Percentiles rank a stretch among this genome's conserved stretches.
These are phyloP conservation scores for Ogataea wickerhamii DNA, from an alignment of 805 yeast species.

Conservation along the genomic window DNA sequence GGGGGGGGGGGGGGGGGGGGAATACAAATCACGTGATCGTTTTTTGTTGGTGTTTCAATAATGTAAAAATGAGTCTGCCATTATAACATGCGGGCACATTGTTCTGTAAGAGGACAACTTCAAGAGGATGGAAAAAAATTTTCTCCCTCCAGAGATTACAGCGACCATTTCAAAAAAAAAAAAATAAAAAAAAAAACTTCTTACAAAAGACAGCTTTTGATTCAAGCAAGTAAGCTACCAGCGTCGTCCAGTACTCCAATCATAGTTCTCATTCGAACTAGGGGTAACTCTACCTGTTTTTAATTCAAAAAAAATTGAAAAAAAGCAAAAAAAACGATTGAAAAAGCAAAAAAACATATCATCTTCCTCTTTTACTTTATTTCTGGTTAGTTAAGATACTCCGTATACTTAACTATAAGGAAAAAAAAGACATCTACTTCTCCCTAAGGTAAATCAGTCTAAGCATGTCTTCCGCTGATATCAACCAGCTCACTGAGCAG, in stretches of 20 bases:
- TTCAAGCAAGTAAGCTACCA: not conserved
- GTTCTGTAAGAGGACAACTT: too few species aligned
- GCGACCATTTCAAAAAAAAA: not conserved
- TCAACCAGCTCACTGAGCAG: conserved; percentile 33
- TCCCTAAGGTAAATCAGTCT: conserved; percentile 6
- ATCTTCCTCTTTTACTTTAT: conserved; percentile 4
- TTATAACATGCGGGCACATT: too few species aligned
- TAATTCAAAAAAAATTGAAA: conserved; percentile 16
- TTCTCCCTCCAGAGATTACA: not conserved
- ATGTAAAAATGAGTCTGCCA: too few species aligned
- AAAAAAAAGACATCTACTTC: conserved; percentile 5
- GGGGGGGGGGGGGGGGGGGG: too few species aligned
- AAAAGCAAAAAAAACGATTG: conserved; percentile 14
- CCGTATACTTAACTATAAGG: not conserved
- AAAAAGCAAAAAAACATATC: conserved; percentile 19
- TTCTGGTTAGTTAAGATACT: conserved; percentile 12
- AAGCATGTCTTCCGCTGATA: conserved; percentile 33
- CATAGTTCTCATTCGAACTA: conserved; percentile 1
- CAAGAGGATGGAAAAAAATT: not conserved
- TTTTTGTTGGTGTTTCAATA: too few species aligned
- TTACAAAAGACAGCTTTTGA: not conserved
- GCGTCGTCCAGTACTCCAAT: conserved; percentile 1
- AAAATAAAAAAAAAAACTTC: too few species aligned
- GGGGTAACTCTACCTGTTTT: not conserved
- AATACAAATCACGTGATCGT: too few species aligned